Percentiles rank a stretch among this genome's conserved stretches.
Evolutionary conservation across 2,329 filamentous ascomycete genomes (phyloP).

Genomic region (Plenodomus biglobosus): DNA sequence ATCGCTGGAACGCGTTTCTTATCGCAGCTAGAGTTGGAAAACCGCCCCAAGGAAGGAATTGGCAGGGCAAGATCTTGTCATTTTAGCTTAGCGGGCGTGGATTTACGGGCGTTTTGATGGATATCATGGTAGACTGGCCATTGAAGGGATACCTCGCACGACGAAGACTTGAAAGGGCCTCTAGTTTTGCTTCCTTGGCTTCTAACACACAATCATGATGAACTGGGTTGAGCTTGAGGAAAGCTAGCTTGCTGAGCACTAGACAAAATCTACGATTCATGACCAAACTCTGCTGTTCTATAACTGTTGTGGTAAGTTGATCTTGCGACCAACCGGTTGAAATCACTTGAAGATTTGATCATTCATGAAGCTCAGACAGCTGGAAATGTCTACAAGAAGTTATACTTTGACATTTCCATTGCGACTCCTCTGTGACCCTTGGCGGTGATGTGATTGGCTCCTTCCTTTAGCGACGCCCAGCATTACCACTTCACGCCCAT

Average conservation of each 20-base stretch:
- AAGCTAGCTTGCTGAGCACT: slow-evolving; percentile 1
- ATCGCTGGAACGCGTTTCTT: background rate
- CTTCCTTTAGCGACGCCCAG: background rate
- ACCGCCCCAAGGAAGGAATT: background rate
- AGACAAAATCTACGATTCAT: slow-evolving; percentile 11
- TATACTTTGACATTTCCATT: no score
- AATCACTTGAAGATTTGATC: no score
- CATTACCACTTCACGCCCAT: background rate
- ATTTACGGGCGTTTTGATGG: slow-evolving; percentile 24
- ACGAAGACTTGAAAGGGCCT: background rate
- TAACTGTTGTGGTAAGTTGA: no score
- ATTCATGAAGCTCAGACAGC: no score
- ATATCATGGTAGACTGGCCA: slow-evolving; percentile 17
- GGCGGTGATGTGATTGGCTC: background rate
- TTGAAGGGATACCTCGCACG: background rate
- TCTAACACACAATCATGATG: background rate
- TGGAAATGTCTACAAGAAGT: no score
- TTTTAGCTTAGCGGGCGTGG: slow-evolving; percentile 32
- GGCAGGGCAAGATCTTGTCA: slow-evolving; percentile 14
- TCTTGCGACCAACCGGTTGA: no score
- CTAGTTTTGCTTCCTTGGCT: background rate
- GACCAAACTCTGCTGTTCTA: background rate
- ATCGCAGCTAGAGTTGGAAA: background rate
- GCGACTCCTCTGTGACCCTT: background rate
- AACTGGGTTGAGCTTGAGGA: background rate